These are phyloP conservation scores for rapeseed (Brassica napus) DNA, from an alignment of 345 rosid genomes.

Conservation along the genomic window Da-Ae NC_063447.1:11705501-11706000, in stretches of 20 bases:
- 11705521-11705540: background rate
- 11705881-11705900: background rate
- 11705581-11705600: background rate
- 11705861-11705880: background rate
- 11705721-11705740: background rate
- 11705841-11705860: background rate
- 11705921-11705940: background rate
- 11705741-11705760: background rate
- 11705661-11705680: background rate
- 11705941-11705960: background rate
- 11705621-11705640: background rate
- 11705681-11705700: background rate
- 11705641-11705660: background rate
- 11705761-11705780: background rate
- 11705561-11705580: background rate
- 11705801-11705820: background rate
- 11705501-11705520: background rate
- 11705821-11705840: background rate
- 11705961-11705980: background rate
- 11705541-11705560: background rate
- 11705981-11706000: background rate
- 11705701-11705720: background rate
- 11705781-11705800: background rate
- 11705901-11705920: background rate
- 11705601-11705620: background rate